Evolutionary conservation across 2,329 filamentous ascomycete genomes (phyloP).

Genomic region (Aureobasidium sp.): DNA sequence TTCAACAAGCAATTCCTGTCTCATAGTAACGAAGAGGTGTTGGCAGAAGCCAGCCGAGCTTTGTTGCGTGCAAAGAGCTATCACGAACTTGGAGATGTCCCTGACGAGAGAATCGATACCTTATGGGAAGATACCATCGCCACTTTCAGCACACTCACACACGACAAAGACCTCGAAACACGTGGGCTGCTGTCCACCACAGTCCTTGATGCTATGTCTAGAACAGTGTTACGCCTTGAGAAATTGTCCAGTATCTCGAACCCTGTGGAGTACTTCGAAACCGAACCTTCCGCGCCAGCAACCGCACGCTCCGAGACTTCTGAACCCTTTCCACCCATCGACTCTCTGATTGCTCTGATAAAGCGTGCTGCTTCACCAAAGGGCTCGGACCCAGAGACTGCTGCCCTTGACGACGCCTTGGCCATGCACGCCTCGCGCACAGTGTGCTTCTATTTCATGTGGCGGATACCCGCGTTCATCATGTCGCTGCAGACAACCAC

Average conservation of each 20-base stretch:
- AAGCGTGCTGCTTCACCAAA: conserved; percentile 57
- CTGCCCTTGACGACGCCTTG: conserved; percentile 71
- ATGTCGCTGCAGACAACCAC: conserved; percentile 36
- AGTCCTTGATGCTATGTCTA: conserved; percentile 61
- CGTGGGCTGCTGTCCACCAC: conserved; percentile 60
- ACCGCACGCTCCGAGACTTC: conserved; percentile 27
- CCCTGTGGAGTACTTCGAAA: conserved; percentile 67
- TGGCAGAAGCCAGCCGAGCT: conserved; percentile 74
- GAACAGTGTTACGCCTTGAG: conserved; percentile 68
- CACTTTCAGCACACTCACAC: conserved; percentile 58
- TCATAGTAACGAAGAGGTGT: conserved; percentile 79
- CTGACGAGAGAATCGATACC: conserved; percentile 68
- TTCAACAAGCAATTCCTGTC: conserved; percentile 89
- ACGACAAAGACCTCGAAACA: conserved; percentile 61
- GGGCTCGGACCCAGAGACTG: conserved; percentile 49
- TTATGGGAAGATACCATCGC: conserved; percentile 81
- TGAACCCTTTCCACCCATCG: conserved; percentile 40
- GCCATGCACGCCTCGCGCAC: conserved; percentile 68
- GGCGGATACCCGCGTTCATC: conserved; percentile 59
- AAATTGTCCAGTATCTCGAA: conserved; percentile 74
- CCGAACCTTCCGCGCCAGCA: conserved; percentile 22
- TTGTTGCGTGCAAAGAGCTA: conserved; percentile 78
- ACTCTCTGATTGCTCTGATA: conserved; percentile 64
- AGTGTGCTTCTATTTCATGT: conserved; percentile 87
- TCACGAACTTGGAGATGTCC: conserved; percentile 79